These are phyloP conservation scores for Prunus davidiana DNA, from an alignment of 306 rosid species.

Conservation along the genomic window DNA sequence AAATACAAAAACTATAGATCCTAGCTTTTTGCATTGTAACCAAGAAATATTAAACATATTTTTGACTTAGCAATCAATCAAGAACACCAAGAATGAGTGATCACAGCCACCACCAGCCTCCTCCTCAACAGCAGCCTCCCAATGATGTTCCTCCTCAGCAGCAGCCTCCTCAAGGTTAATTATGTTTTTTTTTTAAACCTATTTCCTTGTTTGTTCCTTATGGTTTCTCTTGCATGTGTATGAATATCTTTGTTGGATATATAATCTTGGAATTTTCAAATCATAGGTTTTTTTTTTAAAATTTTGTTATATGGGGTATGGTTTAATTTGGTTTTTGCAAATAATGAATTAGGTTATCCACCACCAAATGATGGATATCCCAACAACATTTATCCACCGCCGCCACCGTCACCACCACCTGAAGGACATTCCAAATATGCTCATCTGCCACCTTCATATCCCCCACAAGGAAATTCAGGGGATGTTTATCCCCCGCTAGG, in stretches of 20 bases:
- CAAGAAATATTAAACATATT: background rate
- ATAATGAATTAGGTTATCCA: constrained; percentile 54
- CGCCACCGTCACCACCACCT: no score
- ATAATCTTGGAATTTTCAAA: background rate
- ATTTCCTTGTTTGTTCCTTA: background rate
- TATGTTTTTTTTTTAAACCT: rapidly evolving
- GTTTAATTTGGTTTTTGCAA: background rate
- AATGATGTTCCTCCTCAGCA: constrained; percentile 43
- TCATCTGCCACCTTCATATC: no score
- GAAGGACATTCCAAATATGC: no score
- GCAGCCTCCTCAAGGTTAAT: constrained; percentile 72
- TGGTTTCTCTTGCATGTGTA: background rate
- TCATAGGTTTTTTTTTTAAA: background rate
- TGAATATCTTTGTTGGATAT: background rate
- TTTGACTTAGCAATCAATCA: background rate
- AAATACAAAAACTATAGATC: background rate
- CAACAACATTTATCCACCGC: background rate
- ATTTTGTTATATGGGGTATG: background rate
- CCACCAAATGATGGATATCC: constrained; percentile 30
- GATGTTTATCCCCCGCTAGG: no score
- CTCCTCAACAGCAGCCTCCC: constrained; percentile 45
- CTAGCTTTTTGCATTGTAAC: background rate
- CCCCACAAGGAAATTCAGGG: no score
- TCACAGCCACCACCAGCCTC: constrained; percentile 48
- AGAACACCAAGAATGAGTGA: constrained; percentile 46